phyloP scores from a whole-genome alignment of 1,284 basidiomycete species.

The Sporisorium exsertum region DNA sequence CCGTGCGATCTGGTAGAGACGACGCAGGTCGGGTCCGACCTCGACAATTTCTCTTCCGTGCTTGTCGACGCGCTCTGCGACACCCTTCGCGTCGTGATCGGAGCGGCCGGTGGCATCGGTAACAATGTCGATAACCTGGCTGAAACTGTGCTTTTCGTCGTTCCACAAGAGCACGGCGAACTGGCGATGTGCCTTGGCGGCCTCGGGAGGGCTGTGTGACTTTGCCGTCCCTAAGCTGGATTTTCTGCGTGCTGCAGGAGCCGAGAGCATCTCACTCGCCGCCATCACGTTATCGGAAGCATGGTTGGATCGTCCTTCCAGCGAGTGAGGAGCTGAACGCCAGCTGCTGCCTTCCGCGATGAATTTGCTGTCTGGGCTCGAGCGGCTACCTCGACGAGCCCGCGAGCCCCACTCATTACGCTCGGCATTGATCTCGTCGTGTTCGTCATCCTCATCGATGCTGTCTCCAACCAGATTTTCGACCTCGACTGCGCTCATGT shows the following conservation, averaged over 20 bases:
- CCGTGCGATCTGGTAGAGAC: constrained; percentile 82
- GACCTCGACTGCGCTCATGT: constrained; percentile 49
- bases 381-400: constrained; percentile 22
- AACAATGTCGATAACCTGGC: constrained; percentile 81
- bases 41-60: constrained; percentile 86
- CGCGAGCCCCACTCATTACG: constrained; percentile 19
- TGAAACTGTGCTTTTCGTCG: constrained; percentile 95
- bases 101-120: constrained; percentile 55
- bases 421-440: constrained; percentile 15
- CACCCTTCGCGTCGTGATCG: constrained; percentile 73
- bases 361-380: constrained; percentile 17
- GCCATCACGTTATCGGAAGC: constrained; percentile 9
- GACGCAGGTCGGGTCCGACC: constrained; percentile 77
- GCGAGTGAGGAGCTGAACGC: constrained; percentile 16
- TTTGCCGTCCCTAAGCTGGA: constrained; percentile 19
- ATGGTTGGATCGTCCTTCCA: constrained; percentile 1
- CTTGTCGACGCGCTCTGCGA: constrained; percentile 81
- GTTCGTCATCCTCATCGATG: constrained; percentile 30
- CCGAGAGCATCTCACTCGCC: constrained; percentile 18
- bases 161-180: constrained; percentile 92
- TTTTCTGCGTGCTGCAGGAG: constrained; percentile 18
- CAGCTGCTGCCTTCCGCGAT: constrained; percentile 21
- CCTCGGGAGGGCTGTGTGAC: constrained; percentile 7
- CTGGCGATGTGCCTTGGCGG: constrained; percentile 68
- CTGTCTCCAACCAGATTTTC: constrained; percentile 47